A percentile compares a stretch with the other conserved stretches of the same genome.
Conservation (phyloP, 1,284 basidiomycete genomes). For the Afroboletus lepidellus region DNA sequence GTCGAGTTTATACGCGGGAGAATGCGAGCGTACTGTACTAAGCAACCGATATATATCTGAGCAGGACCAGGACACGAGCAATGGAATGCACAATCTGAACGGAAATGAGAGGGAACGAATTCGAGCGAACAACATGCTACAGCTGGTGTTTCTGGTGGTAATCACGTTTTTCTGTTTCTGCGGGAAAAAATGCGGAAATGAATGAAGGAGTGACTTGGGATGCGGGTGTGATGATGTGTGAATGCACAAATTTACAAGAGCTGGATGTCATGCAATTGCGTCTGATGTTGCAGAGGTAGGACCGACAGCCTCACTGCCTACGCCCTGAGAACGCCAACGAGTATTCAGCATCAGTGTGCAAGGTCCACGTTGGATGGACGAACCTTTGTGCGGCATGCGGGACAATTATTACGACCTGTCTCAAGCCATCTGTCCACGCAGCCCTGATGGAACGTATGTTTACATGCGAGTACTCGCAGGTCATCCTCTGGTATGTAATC, state of each 20-base stretch:
- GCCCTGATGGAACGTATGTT: slow-evolving; percentile 80
- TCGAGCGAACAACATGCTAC: slow-evolving; percentile 30
- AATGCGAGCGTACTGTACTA: slow-evolving; percentile 15
- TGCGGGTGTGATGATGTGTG: slow-evolving; percentile 5
- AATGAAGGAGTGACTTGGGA: slow-evolving; percentile 19
- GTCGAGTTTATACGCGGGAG: slow-evolving; percentile 7
- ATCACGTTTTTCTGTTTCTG: slow-evolving; percentile 12
- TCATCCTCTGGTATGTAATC: slow-evolving; percentile 77
- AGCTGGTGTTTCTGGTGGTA: slow-evolving; percentile 13
- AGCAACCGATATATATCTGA: slow-evolving; percentile 28
- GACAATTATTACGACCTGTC: slow-evolving; percentile 84
- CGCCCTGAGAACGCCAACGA: slow-evolving; percentile 21
- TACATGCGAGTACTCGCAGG: slow-evolving; percentile 75
- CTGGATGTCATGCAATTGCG: slow-evolving; percentile 11
- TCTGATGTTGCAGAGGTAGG: slow-evolving; percentile 8
- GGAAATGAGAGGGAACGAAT: slow-evolving; percentile 6
- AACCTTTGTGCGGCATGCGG: slow-evolving; percentile 79
- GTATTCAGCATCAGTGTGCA: slow-evolving; percentile 1
- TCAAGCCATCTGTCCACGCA: slow-evolving; percentile 90
- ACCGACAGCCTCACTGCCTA: slow-evolving; percentile 20
- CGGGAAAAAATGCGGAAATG: slow-evolving; percentile 10
- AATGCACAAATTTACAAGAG: background rate
- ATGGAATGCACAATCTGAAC: slow-evolving; percentile 9
- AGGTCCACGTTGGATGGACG: slow-evolving; percentile 15
- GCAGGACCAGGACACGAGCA: slow-evolving; percentile 13